Conservation (phyloP, 2,329 filamentous ascomycete genomes). For the Sporothrix euskadiensis region DNA sequence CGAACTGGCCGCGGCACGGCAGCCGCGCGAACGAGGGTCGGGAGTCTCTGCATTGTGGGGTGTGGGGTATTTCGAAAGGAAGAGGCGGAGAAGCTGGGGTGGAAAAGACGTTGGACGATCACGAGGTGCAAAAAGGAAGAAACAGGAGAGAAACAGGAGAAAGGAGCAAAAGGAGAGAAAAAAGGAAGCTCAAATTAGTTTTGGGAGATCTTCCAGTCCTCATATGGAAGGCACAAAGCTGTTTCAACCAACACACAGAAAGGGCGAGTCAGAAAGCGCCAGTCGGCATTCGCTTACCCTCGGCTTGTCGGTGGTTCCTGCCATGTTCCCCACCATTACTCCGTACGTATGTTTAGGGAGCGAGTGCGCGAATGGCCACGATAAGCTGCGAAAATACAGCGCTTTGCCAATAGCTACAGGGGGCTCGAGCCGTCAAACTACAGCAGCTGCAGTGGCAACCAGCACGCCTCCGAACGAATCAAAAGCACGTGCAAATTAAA, state of each 20-base stretch:
- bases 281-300: constrained; percentile 25
- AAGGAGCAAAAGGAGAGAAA: neutral
- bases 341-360: constrained; percentile 10
- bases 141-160: neutral
- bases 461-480: neutral
- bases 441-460: neutral
- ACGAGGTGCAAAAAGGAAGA: neutral
- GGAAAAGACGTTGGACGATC: neutral
- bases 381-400: neutral
- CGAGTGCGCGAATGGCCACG: neutral
- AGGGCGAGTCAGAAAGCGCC: neutral
- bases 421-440: too few relatives aligned
- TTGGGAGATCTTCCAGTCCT: neutral
- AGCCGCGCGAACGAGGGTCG: constrained; percentile 25
- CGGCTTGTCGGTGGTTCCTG: constrained; percentile 20
- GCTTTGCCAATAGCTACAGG: neutral
- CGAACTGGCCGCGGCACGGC: constrained; percentile 21
- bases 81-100: neutral
- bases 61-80: neutral
- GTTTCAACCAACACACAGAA: constrained; percentile 2
- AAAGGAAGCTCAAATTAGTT: neutral
- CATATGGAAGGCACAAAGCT: constrained; percentile 7
- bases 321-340: neutral
- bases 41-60: constrained; percentile 24
- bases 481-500: constrained; percentile 25